Base-by-base conservation (phyloP, 352 stramenopile species). In the Phytopythium chamaehyphon region DNA sequence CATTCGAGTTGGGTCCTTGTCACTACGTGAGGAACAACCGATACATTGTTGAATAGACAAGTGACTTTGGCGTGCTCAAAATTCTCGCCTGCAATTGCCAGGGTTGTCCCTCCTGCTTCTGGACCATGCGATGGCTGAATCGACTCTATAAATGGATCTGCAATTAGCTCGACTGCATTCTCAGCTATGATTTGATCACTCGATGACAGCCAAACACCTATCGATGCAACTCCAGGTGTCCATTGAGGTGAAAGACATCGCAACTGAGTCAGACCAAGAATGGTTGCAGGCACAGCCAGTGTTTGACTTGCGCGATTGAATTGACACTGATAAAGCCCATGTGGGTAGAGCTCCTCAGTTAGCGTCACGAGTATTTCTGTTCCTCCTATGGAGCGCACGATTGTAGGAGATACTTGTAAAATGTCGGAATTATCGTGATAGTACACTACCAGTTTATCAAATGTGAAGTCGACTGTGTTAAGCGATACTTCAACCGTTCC, bases 401-500 rank as follows among this genome's bases (percentile, higher is more conserved):
- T 35, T 6, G 59, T 36, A 7, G 74, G 74, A 10, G 35, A 59
- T 10, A 78, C 42, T 18, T 26, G 35, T 6, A 67, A 12, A 1
- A 71, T 40, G 1, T 58, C 55, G 15, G 74, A 28, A 16, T 54
- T 64, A 16, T 69, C 69, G 43, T 60, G 63, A 42, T 73, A 82
- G 19, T 73, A 66, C 6, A 86, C 2, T 3, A 54, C 44, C 8
- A 54, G 49, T 4, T 47, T 37, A 21, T 59, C 58, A 5, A 31
- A 44, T 5, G 64, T 83, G 23, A 71, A 83, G 24, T 86, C 74
- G 14, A 78, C 54, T 4, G 64, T 67, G 43, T 86, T 86, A 28
- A 82, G 39, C 19, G 69, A 69, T 10, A 86, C 26, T 45, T 79
- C 64, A 2, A 86, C 39, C 9, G 42, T 35, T 3, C 65, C 55